Evolutionary conservation across 2,329 filamentous ascomycete genomes (phyloP).

Genomic region (Aschersonia sp.): DNA sequence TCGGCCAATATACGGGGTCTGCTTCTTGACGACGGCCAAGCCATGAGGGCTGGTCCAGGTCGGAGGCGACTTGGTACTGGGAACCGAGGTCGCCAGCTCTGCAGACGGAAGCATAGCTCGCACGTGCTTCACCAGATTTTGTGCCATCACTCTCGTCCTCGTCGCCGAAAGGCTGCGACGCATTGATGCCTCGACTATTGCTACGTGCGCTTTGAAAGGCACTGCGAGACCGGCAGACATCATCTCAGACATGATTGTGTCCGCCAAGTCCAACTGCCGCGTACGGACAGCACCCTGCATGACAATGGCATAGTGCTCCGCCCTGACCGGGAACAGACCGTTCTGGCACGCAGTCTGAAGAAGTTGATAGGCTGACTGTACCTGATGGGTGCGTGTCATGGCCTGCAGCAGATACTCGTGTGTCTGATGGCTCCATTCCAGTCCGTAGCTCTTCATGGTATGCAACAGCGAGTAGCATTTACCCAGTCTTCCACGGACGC

Average conservation of each 20-base stretch:
- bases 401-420: conserved; percentile 34
- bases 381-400: conserved; percentile 32
- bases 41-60: conserved; percentile 6
- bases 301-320: conserved; percentile 36
- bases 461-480: conserved; percentile 32
- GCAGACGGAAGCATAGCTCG: conserved; percentile 6
- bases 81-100: background rate
- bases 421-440: conserved; percentile 35
- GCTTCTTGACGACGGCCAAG: conserved; percentile 10
- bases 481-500: conserved; percentile 40
- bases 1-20: conserved; percentile 16
- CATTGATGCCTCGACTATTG: conserved; percentile 25
- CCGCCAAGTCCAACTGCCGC: conserved; percentile 26
- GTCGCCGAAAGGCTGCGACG: conserved; percentile 9
- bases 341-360: conserved; percentile 28
- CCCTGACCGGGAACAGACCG: conserved; percentile 27
- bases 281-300: conserved; percentile 35
- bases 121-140: conserved; percentile 16
- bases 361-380: conserved; percentile 33
- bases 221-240: conserved; percentile 23
- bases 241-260: conserved; percentile 28
- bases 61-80: background rate
- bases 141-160: conserved; percentile 11
- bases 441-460: conserved; percentile 29
- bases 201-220: conserved; percentile 27